Evolutionary conservation across 345 rosid genomes (phyloP).

Genomic region (Acer campestre): DNA sequence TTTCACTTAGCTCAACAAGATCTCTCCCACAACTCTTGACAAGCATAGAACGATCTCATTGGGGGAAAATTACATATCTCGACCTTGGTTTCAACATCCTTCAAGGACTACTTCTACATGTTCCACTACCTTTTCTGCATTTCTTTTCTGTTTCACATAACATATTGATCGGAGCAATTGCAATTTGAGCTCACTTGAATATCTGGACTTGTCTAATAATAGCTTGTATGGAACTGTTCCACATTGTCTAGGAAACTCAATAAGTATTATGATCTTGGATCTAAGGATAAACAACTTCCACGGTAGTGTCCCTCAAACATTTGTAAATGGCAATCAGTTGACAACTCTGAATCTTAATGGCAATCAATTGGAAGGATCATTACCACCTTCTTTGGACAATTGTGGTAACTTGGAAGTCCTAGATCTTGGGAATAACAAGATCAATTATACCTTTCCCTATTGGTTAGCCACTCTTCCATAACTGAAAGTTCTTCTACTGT

Average conservation of each 20-base stretch:
- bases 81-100: conserved; percentile 18
- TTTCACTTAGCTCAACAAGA: too few relatives aligned
- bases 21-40: conserved; percentile 19
- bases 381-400: neutral
- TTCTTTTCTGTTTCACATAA: neutral
- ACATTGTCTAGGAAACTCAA: conserved; percentile 16
- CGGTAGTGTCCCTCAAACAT: conserved; percentile 20
- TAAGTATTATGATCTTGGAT: neutral
- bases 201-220: neutral
- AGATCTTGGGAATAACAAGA: conserved; percentile 1
- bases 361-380: conserved; percentile 9
- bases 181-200: too few relatives aligned
- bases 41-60: conserved; percentile 2
- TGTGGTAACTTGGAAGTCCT: neutral
- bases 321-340: too few relatives aligned
- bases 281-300: conserved; percentile 17
- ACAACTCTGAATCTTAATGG: neutral
- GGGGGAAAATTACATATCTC: neutral
- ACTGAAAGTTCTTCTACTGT: neutral
- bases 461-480: neutral
- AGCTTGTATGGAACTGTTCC: conserved; percentile 19
- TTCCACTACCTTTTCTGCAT: neutral
- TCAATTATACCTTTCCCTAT: neutral
- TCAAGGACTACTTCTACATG: neutral
- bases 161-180: too few relatives aligned